Base-by-base conservation (phyloP, 345 rosid genomes). In the Ricinus communis region DNA sequence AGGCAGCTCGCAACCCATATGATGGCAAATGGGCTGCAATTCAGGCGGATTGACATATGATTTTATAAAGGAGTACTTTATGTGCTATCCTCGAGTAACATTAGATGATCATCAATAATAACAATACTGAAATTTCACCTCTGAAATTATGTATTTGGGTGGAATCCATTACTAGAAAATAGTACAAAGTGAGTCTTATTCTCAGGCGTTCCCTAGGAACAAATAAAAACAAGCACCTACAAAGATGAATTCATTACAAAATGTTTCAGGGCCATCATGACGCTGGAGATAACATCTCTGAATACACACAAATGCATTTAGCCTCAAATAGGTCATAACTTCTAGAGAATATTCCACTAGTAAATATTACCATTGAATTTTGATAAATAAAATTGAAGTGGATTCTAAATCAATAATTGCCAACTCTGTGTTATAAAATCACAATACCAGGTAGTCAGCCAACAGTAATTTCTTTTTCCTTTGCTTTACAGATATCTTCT, bases 401-500 rank as follows among this genome's bases (percentile, higher is more conserved):
- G 38, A 33, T 33, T 33, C 38, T 33, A 6, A 33, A n/a, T n/a
- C n/a, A n/a, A n/a, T n/a, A n/a, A n/a, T n/a, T n/a, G n/a, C n/a
- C n/a, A n/a, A n/a, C n/a, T 33, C 38, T 33, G 38, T 33, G 8
- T 1, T 28, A 10, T 15, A 46, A 16, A 15, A 58, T 36, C 49
- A 0, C 28, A 4, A 49, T 30, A 30, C 40, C 72, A 25, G 11
- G 10, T 10, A 46, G n/a, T 91, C 82, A 91, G 80, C 87, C 95
- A 59, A 75, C 66, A 25, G 80, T 83, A 49, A 95, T 89, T 82
- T 95, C 97, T 71, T 87, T 95, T 84, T 95, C 99, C 83, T 87
- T 95, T 25, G 92, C 88, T 77, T 90, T 94, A 85, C 97, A 94
- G 73, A 89, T 77, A 49, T 90, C 99, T 65, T 95, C 98, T 1